Evolutionary conservation across 257 asterid species (phyloP).

Genomic region (Nicotiana tomentosiformis): DNA sequence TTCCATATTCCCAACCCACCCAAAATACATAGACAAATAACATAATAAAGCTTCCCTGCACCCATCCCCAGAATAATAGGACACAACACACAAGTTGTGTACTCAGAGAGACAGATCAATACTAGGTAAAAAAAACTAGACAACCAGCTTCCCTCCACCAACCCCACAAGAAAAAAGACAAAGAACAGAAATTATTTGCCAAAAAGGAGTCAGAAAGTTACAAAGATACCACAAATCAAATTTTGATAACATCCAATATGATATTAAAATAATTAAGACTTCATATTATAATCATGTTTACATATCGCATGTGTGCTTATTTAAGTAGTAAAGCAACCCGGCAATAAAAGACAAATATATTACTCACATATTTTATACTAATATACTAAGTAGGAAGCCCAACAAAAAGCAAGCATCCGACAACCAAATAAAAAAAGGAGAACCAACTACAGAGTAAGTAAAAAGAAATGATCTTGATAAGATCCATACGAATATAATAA

Average conservation of each 20-base stretch:
- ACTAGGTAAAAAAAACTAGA: neutral
- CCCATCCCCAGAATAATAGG: neutral
- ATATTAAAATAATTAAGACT: too few relatives aligned
- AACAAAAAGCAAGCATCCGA: too few relatives aligned
- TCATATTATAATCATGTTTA: too few relatives aligned
- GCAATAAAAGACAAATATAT: neutral
- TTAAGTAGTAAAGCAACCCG: neutral
- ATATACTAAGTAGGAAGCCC: too few relatives aligned
- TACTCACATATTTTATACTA: too few relatives aligned
- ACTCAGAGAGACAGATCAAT: neutral
- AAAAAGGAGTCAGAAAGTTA: neutral
- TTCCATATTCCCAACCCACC: neutral
- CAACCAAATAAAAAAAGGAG: neutral
- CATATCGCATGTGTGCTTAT: too few relatives aligned
- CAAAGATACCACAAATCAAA: neutral
- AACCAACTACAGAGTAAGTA: neutral
- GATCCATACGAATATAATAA: neutral
- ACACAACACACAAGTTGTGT: neutral
- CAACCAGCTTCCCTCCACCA: too few relatives aligned
- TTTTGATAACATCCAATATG: neutral
- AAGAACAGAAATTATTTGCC: too few relatives aligned
- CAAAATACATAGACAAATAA: neutral
- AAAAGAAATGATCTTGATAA: neutral
- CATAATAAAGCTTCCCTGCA: neutral
- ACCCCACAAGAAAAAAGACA: too few relatives aligned